phyloP scores from a whole-genome alignment of 371 early-diverging fungal species.

The Nosema granulosis region DNA sequence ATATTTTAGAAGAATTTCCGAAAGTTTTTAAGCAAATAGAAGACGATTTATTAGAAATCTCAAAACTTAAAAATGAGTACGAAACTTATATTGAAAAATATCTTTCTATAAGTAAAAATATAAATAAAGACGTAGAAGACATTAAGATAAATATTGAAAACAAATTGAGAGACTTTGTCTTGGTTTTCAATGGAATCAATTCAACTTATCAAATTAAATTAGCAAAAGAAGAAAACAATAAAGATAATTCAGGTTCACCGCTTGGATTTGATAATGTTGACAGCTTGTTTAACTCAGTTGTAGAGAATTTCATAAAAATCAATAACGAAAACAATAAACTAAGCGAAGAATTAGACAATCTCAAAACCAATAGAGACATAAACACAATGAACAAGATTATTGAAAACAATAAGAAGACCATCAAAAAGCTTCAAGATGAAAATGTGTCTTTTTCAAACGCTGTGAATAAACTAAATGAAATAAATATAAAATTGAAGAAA shows the following conservation, averaged over 20 bases:
- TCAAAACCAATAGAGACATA: slow-evolving; percentile 2
- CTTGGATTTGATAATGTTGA: not conserved
- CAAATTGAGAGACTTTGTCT: no score
- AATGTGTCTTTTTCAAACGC: slow-evolving; percentile 47
- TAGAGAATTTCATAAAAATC: not conserved
- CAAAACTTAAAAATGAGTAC: no score
- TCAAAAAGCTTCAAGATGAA: slow-evolving; percentile 39
- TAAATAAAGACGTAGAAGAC: no score
- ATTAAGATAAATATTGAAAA: no score
- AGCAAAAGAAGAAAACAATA: not conserved
- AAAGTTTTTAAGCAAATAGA: not conserved
- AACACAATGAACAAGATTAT: not conserved
- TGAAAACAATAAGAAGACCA: slow-evolving; percentile 18
- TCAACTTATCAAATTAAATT: no score
- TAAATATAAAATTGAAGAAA: slow-evolving; percentile 52
- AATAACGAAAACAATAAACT: not conserved
- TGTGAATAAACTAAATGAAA: slow-evolving; percentile 42
- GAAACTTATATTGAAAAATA: no score
- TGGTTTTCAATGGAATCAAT: no score
- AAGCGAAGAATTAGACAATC: not conserved
- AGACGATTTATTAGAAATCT: not conserved
- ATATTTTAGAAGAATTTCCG: not conserved
- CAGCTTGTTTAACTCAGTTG: not conserved
- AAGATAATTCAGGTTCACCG: not conserved
- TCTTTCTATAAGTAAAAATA: no score